Evolutionary conservation across 2,329 filamentous ascomycete species (phyloP).

Genomic region (Penicillium digitatum): DNA sequence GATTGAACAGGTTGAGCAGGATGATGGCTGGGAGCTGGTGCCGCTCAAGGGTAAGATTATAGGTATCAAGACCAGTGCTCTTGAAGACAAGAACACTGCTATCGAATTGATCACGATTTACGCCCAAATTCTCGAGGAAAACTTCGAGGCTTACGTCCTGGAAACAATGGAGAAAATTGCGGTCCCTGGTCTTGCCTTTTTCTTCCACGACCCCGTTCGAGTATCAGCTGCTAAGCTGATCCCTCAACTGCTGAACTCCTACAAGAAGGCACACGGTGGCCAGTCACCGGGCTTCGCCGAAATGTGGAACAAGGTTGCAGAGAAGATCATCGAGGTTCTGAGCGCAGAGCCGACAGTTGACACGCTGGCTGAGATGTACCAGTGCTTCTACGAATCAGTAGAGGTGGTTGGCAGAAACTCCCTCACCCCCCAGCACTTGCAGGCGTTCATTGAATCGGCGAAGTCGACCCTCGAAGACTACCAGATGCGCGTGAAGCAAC

Average conservation of each 20-base stretch:
- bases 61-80: conserved; percentile 91
- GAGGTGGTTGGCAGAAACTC: conserved; percentile 87
- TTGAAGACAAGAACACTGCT: conserved; percentile 99
- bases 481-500: conserved; percentile 75
- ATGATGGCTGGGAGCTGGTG: conserved; percentile 96
- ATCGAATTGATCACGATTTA: conserved; percentile 98
- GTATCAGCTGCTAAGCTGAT: conserved; percentile 94
- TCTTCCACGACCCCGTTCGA: conserved; percentile 97
- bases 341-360: conserved; percentile 93
- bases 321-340: conserved; percentile 88
- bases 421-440: conserved; percentile 74
- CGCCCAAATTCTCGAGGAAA: conserved; percentile 86
- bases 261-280: conserved; percentile 84
- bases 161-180: conserved; percentile 97
- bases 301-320: conserved; percentile 80
- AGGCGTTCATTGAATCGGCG: conserved; percentile 79
- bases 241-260: conserved; percentile 85
- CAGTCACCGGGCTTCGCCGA: conserved; percentile 73
- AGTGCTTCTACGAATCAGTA: conserved; percentile 98
- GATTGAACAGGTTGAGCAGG: conserved; percentile 84
- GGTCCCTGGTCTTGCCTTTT: conserved; percentile 89
- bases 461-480: conserved; percentile 87
- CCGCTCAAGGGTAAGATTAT: conserved; percentile 97
- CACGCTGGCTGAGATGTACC: conserved; percentile 96
- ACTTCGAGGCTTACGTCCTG: conserved; percentile 85